A percentile compares a stretch with the other conserved stretches of the same genome.
phyloP scores from a whole-genome alignment of 2,329 filamentous ascomycete species.

The Aspergillus eucalypticola region DNA sequence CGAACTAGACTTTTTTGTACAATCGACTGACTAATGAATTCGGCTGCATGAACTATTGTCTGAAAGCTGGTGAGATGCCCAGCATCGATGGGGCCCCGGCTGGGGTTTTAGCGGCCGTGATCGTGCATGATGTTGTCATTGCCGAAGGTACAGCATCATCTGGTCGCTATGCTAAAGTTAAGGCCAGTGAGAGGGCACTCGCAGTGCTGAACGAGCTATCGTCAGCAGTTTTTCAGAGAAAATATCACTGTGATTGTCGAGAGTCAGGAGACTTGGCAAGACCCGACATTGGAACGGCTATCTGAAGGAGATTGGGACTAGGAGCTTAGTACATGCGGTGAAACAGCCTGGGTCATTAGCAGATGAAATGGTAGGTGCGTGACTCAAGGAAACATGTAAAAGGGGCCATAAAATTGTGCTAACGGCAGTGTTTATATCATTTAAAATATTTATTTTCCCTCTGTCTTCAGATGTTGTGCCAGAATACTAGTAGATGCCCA shows the following conservation, averaged over 20 bases:
- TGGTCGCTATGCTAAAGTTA: slow-evolving; percentile 70
- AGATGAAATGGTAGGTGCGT: neutral
- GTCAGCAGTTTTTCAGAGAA: slow-evolving; percentile 59
- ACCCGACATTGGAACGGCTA: slow-evolving; percentile 31
- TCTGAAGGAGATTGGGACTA: slow-evolving; percentile 20
- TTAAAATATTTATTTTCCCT: too few relatives aligned
- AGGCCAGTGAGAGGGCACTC: slow-evolving; percentile 46
- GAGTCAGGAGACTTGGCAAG: slow-evolving; percentile 13
- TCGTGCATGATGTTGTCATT: slow-evolving; percentile 73
- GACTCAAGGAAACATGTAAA: neutral
- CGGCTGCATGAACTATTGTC: slow-evolving; percentile 61
- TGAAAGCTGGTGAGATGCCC: slow-evolving; percentile 50
- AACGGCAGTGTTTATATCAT: too few relatives aligned
- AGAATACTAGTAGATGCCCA: neutral
- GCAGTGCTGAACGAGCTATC: slow-evolving; percentile 51
- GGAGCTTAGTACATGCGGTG: neutral
- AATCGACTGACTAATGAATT: slow-evolving; percentile 65
- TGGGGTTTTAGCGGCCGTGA: slow-evolving; percentile 67
- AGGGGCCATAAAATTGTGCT: neutral
- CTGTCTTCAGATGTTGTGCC: too few relatives aligned
- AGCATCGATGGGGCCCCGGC: slow-evolving; percentile 47
- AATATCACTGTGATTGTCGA: slow-evolving; percentile 66
- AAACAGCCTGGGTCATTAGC: neutral
- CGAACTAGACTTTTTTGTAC: slow-evolving; percentile 61
- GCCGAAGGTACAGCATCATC: slow-evolving; percentile 63